phyloP scores from a whole-genome alignment of 148 eudicot species.

The Bassia scoparia region DNA sequence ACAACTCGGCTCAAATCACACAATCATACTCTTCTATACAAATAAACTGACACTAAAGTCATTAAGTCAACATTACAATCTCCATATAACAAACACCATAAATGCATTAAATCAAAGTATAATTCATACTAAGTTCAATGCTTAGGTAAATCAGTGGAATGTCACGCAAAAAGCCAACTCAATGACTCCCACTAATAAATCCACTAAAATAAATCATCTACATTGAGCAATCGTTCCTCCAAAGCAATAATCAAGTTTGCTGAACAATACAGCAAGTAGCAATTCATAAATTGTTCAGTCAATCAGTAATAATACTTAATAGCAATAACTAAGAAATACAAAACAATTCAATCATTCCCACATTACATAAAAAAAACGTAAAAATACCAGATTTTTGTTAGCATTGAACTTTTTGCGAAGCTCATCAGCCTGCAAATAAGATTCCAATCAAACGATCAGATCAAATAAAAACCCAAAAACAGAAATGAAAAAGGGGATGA shows the following conservation, averaged over 20 bases:
- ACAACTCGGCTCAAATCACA: neutral
- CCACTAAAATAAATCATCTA: neutral
- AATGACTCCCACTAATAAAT: neutral
- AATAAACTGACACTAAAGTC: neutral
- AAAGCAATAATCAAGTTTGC: neutral
- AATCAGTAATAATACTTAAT: neutral
- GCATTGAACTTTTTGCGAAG: conserved; percentile 80
- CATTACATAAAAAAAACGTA: neutral
- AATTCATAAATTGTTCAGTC: neutral
- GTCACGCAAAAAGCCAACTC: neutral
- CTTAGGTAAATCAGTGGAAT: too few relatives aligned
- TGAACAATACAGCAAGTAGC: neutral
- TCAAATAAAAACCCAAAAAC: conserved; percentile 30
- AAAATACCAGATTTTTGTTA: conserved; percentile 63
- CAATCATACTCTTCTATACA: neutral
- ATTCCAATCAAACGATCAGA: neutral
- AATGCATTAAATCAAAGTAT: too few relatives aligned
- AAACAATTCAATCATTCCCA: neutral
- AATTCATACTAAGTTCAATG: too few relatives aligned
- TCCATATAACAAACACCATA: too few relatives aligned
- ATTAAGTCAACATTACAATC: neutral
- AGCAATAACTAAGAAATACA: neutral
- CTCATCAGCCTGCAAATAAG: conserved; percentile 61
- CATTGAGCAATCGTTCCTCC: neutral
- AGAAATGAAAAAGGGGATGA: conserved; percentile 14